Conservation (phyloP, 2,329 filamentous ascomycete genomes). For the Fusarium chaquense region DNA sequence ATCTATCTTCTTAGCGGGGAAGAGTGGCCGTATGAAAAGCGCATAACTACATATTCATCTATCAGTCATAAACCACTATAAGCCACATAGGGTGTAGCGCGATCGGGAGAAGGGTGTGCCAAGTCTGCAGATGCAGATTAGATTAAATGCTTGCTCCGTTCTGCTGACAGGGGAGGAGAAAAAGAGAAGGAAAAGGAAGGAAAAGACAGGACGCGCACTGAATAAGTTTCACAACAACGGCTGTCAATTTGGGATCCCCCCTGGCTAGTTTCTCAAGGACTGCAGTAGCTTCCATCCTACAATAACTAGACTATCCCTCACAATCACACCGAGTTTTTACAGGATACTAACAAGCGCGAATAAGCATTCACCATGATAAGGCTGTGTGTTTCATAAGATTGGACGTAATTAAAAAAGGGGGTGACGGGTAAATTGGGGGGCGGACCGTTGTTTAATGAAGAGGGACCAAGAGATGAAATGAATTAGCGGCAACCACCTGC, state of each 20-base stretch:
- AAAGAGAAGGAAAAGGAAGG: background rate
- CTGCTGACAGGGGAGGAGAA: conserved; percentile 11
- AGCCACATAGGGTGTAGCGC: background rate
- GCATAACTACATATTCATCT: conserved; percentile 10
- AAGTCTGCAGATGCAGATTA: conserved; percentile 25
- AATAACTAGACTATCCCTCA: background rate
- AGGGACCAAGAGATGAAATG: conserved; percentile 2
- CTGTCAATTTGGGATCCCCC: conserved; percentile 13
- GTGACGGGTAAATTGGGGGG: conserved; percentile 26
- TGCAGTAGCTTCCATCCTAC: background rate
- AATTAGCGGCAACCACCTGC: conserved; percentile 7
- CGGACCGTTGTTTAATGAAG: conserved; percentile 34
- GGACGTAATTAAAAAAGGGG: conserved; percentile 21
- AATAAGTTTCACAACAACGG: conserved; percentile 34
- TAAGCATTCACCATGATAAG: conserved; percentile 1
- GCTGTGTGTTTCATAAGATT: background rate
- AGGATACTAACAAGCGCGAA: background rate
- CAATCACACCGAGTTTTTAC: conserved; percentile 30
- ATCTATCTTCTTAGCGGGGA: background rate
- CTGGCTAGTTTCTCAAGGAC: conserved; percentile 8
- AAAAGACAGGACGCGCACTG: background rate
- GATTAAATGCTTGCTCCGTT: conserved; percentile 14
- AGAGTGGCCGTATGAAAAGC: conserved; percentile 16
- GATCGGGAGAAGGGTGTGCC: conserved; percentile 17
- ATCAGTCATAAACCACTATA: background rate